Evolutionary conservation across 768 basidiomycete genomes (phyloP).

Genomic region (Calocybe indica): DNA sequence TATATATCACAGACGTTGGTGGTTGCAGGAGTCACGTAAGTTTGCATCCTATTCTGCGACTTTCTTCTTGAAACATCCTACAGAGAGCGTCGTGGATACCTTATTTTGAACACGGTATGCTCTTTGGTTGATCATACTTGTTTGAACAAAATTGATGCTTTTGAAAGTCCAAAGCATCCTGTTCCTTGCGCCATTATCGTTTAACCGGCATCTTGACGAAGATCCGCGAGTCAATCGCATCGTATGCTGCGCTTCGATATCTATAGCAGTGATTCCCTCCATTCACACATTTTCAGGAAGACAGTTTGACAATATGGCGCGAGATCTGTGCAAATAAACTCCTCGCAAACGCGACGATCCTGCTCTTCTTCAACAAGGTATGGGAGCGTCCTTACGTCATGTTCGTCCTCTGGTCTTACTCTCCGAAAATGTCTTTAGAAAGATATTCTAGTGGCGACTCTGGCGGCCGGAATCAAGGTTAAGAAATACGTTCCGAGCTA

Average conservation of each 20-base stretch:
- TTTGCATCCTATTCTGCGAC: background rate
- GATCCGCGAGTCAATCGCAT: conserved; percentile 60
- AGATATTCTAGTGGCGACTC: conserved; percentile 53
- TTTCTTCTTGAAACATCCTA: background rate
- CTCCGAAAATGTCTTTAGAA: conserved; percentile 12
- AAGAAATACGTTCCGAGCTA: conserved; percentile 59
- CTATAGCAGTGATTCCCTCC: background rate
- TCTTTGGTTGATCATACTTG: background rate
- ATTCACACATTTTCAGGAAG: conserved; percentile 39
- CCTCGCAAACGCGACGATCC: conserved; percentile 54
- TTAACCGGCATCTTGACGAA: conserved; percentile 71
- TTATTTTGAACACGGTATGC: conserved; percentile 65
- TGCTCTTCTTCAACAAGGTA: conserved; percentile 73
- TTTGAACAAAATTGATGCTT: background rate
- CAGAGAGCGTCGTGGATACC: conserved; percentile 68
- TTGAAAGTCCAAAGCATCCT: conserved; percentile 65
- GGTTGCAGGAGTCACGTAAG: conserved; percentile 49
- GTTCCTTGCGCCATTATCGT: conserved; percentile 74
- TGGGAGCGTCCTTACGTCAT: conserved; percentile 17
- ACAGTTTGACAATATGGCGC: conserved; percentile 69
- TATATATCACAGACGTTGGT: conserved; percentile 68
- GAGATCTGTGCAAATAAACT: conserved; percentile 62
- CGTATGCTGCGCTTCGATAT: conserved; percentile 23
- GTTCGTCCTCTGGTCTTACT: background rate
- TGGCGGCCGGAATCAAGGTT: conserved; percentile 51